phyloP scores from a whole-genome alignment of 441 rosid genomes.

The Adansonia gregorii region DNA sequence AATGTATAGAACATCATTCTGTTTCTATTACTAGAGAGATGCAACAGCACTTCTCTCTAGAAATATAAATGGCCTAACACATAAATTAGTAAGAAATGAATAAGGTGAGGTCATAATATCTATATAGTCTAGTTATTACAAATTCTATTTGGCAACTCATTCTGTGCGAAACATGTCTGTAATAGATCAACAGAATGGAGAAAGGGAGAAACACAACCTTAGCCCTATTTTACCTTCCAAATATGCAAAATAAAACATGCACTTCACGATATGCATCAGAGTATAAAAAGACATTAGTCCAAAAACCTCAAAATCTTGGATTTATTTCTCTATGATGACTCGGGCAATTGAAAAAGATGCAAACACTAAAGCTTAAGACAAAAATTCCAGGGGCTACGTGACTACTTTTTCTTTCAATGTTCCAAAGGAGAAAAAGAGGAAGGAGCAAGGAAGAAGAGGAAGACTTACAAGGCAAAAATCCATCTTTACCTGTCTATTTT shows the following conservation, averaged over 20 bases:
- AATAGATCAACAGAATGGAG: conserved; percentile 2
- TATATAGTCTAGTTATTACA: conserved; percentile 2
- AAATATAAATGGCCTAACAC: background rate
- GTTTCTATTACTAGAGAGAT: background rate
- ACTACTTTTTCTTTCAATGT: background rate
- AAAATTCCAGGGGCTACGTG: background rate
- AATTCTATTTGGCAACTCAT: background rate
- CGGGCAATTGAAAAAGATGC: background rate
- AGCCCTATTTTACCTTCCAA: conserved; percentile 3
- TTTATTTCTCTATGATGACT: background rate
- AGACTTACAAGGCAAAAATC: conserved; percentile 13
- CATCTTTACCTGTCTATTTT: conserved; percentile 74
- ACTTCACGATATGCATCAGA: background rate
- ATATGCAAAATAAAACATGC: background rate
- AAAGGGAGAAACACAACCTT: background rate
- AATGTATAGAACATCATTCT: conserved; percentile 4
- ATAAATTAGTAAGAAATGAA: background rate
- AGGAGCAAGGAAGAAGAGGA: background rate
- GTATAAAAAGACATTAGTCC: background rate
- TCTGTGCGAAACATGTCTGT: background rate
- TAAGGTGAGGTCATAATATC: background rate
- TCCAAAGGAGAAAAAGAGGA: background rate
- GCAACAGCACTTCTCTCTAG: background rate
- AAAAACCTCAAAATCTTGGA: conserved; percentile 5
- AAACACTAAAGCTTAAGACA: background rate